Base-by-base conservation (phyloP, 108 stramenopile genomes). In the Nitzschia putrida region DNA sequence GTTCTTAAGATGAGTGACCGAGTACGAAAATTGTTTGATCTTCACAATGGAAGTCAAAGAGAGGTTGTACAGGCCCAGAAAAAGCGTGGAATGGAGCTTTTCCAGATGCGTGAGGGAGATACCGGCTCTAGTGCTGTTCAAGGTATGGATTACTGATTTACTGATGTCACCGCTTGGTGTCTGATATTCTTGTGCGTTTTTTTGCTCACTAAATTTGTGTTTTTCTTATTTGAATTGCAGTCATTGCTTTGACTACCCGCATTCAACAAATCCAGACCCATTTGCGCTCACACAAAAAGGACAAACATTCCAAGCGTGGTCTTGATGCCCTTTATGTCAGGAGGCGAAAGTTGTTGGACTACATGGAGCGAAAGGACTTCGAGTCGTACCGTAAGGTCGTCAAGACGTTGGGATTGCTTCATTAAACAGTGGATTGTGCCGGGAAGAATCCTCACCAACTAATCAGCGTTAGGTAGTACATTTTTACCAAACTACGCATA, bases 201-300 rank as follows among this genome's bases (percentile, higher is more conserved):
- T 23, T 63, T 24, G 43, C 42, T 47, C 21, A 59, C 57, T 38
- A 63, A 1, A 4, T 1, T 6, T 24, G 8, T 11, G 34, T 29
- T 57, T 41, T 67, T 24, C 13, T 38, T 58, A 14, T 72, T 68
- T 12, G 25, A 11, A 21, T 58, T 52, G 2, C 42, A 69, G 66
- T 72, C 8, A 76, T 91, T 58, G 93, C 93, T 7, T 69, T 94
- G 76, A 91, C 93, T 20, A 90, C 90, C 24, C 86, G 93, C 42
- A 94, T 94, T 78, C 93, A 94, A 65, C 93, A 94, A 64, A 68
- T 94, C 55, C 90, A 94, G 64, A 90, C 88, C 34, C 93, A 94
- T 70, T 66, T 91, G 78, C 75, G 72, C 39, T 85, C 64, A 38
- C 90, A 94, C 73, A 80, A 82, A 64, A 94, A 94, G 77, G 93